Base-by-base conservation (phyloP, 1,284 basidiomycete species). In the Fomitiporia mediterranea region DNA sequence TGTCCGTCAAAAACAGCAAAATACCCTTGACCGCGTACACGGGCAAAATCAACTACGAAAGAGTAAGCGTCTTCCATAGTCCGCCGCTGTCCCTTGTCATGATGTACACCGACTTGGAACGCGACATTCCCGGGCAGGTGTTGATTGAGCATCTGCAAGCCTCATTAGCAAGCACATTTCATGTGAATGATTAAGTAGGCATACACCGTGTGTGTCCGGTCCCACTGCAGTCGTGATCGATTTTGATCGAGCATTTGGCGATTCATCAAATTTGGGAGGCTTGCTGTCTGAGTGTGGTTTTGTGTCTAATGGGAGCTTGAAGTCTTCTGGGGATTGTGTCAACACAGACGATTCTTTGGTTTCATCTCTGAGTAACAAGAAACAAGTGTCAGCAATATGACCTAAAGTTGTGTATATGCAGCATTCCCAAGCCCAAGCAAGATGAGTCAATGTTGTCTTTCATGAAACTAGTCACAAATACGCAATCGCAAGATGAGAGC, bases 1-100 rank as follows among this genome's bases (percentile, higher is more conserved):
- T 99, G 97, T 2, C 97, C 97, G 65, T 99, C 97, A 66, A 99
- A 99, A 43, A 99, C 86, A 9, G 94, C 94, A 68, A 97, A 98
- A 76, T 97, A 98, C 6, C 94, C 95, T 70, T 99, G 97, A 0
- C 96, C 96, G 44, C 86, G 83, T 11, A 99, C 79, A 34, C 86
- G 83, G 25, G 86, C 94, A 70, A 92, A 99, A 68, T 98, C 94
- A 62, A 95, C 90, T 53, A 98, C 83, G 66, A 98, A 98, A 30
- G 93, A 92, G 70, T 99, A 95, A 0, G 95, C 84, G 69, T 99
- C 97, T 70, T 99, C 97, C 97, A 99, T 99, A 34, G 89, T 92
- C 60, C 96, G 78, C 58, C 97, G 78, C 62, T 91, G 84, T 53
- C 94, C 91, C 70, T 89, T 92, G 72, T 98, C 94, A 64, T 97